Percentiles rank a stretch among this genome's conserved stretches.
These are phyloP conservation scores for Colletotrichum godetiae DNA, from an alignment of 2,329 filamentous ascomycete species.

Conservation along the genomic window DNA sequence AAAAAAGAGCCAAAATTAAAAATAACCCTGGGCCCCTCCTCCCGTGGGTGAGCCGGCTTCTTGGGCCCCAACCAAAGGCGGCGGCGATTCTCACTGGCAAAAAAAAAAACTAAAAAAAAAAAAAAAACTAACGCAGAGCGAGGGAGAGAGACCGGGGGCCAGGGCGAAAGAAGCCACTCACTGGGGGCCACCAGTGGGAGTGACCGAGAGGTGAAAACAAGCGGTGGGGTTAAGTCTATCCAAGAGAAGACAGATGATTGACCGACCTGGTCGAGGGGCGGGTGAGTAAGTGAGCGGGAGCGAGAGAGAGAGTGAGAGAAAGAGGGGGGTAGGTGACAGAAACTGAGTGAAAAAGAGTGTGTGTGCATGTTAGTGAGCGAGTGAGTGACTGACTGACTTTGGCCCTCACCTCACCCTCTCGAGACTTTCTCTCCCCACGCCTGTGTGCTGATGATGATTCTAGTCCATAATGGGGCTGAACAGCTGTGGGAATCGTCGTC, in stretches of 20 bases:
- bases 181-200: neutral
- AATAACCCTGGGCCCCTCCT: constrained; percentile 30
- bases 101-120: constrained; percentile 7
- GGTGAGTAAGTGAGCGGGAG: neutral
- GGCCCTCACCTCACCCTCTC: constrained; percentile 6
- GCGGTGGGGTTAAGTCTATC: neutral
- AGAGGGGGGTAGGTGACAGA: neutral
- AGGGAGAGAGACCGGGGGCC: constrained; percentile 10
- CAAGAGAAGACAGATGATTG: neutral
- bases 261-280: neutral
- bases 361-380: neutral
- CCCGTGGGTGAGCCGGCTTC: constrained; percentile 33
- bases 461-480: neutral
- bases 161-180: constrained; percentile 11
- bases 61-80: constrained; percentile 33
- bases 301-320: neutral
- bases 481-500: neutral
- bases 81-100: constrained; percentile 13
- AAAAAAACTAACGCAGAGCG: constrained; percentile 1
- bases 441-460: neutral
- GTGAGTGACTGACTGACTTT: constrained; percentile 5
- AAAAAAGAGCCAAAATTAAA: constrained; percentile 21
- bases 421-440: constrained; percentile 11
- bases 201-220: neutral
- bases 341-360: neutral